Percentiles rank a stretch among this genome's conserved stretches.
Conservation (phyloP, 179 eudicot species). For the Corrigiola litoralis region DNA sequence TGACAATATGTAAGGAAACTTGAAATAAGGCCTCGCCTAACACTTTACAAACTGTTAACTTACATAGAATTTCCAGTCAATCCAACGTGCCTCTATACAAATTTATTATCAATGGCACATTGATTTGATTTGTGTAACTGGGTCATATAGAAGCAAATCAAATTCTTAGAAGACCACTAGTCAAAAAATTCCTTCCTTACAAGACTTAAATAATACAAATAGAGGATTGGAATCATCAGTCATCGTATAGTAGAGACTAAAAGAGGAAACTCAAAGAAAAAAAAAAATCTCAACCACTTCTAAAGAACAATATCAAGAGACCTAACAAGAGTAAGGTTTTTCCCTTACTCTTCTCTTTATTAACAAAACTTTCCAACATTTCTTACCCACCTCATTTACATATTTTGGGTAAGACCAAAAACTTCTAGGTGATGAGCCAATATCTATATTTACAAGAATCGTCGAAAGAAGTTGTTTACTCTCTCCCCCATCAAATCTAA, state of each 20-base stretch:
- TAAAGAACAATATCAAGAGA: background rate
- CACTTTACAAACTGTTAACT: too few relatives aligned
- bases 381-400: slow-evolving; percentile 16
- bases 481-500: background rate
- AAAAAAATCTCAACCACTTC: slow-evolving; percentile 3
- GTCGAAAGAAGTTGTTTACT: slow-evolving; percentile 2
- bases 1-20: too few relatives aligned
- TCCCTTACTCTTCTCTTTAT: slow-evolving; percentile 12
- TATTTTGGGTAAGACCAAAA: slow-evolving; percentile 7
- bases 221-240: slow-evolving; percentile 4
- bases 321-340: slow-evolving; percentile 4
- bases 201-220: background rate
- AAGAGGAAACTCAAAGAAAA: slow-evolving; percentile 1
- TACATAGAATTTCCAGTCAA: too few relatives aligned
- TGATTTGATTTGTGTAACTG: too few relatives aligned
- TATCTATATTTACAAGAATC: slow-evolving; percentile 9
- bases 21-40: too few relatives aligned
- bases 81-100: too few relatives aligned
- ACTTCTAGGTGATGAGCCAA: slow-evolving; percentile 7
- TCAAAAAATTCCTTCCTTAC: slow-evolving; percentile 3
- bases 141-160: too few relatives aligned
- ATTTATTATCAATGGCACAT: too few relatives aligned
- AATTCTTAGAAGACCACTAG: background rate
- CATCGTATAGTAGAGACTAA: too few relatives aligned
- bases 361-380: slow-evolving; percentile 14